These are phyloP conservation scores for Cetraspora pellucida DNA, from an alignment of 192 early-diverging fungal genomes.

Conservation along the genomic window DNA sequence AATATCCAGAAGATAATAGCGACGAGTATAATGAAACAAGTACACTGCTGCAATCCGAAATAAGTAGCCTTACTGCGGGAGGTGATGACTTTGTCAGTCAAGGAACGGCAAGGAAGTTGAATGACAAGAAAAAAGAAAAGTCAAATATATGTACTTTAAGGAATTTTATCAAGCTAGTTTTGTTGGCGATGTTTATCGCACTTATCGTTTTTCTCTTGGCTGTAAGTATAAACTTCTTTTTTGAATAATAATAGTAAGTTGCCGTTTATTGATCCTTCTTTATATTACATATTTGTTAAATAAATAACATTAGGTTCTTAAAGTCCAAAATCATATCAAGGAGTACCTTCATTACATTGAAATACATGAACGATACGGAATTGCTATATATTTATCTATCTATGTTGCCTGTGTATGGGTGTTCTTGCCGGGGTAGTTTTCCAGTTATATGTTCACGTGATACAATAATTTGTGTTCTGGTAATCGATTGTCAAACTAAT, in stretches of 20 bases:
- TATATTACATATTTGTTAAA: background rate
- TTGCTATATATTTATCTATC: conserved; percentile 24
- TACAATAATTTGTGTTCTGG: background rate
- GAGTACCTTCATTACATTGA: conserved; percentile 41
- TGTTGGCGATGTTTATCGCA: background rate
- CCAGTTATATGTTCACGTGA: background rate
- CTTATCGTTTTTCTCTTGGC: background rate
- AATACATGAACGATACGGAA: conserved; percentile 27
- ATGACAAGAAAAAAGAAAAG: background rate
- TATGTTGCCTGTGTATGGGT: conserved; percentile 27
- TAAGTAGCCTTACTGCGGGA: background rate
- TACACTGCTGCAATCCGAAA: background rate
- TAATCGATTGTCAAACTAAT: conserved; percentile 19
- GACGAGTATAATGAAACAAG: conserved; percentile 8
- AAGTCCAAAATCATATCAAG: conserved; percentile 49
- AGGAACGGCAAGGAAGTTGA: background rate
- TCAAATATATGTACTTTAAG: background rate
- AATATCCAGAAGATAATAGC: background rate
- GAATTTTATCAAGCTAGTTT: background rate
- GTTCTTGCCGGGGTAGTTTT: conserved; percentile 27
- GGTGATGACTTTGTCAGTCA: background rate
- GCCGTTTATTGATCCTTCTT: background rate
- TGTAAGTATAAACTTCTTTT: background rate
- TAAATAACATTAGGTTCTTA: conserved; percentile 36
- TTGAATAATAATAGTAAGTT: background rate